Evolutionary conservation across 2,329 filamentous ascomycete species (phyloP), one percentile per base, ranked within the genome.

Genomic region (Didymella pinodella): DNA sequence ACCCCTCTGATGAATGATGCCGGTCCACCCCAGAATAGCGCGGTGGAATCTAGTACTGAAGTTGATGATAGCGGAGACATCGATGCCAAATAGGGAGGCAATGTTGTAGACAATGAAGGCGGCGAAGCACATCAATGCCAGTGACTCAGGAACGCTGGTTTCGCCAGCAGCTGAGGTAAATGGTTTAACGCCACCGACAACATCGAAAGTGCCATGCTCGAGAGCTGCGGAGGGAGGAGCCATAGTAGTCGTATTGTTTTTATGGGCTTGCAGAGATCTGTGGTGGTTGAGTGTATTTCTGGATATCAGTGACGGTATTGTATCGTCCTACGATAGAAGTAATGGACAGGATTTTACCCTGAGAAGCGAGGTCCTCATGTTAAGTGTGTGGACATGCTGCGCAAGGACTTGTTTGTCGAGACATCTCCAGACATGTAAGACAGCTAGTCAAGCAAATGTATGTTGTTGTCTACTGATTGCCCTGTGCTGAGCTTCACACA

Each of bases 401-500:
- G 22, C 34, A n/a, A 36, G n/a, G 22, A 12, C 11, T 40, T 50
- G n/a, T 16, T 44, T 18, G 34, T 48, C 18, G 26, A 38, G 47
- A 51, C n/a, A 44, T 11, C 20, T 29, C 22, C 28, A 36, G 36
- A 44, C 22, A 11, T 40, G 16, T 4, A 34, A 58, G 45, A 58
- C 38, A 49, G n/a, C 14, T 18, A 18, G 16, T 36, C 32, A 12
- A 49, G 32, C 31, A 32, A 5, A 20, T n/a, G 36, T 36, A 43
- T 26, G 22, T 26, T 41, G 18, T n/a, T 49, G 29, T 38, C 26
- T 31, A 16, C 49, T 25, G 45, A 22, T 25, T 5, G 45, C 14
- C 18, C 55, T 28, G 45, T 54, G 45, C 49, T 49, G 11, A 45
- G 44, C 44, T 18, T n/a, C 46, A 22, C 7, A 25, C 16, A 49